A percentile compares a stretch with the other conserved stretches of the same genome.
Conservation (phyloP, 1,139 yeast genomes). For the Suhomyces anneliseae region DNA sequence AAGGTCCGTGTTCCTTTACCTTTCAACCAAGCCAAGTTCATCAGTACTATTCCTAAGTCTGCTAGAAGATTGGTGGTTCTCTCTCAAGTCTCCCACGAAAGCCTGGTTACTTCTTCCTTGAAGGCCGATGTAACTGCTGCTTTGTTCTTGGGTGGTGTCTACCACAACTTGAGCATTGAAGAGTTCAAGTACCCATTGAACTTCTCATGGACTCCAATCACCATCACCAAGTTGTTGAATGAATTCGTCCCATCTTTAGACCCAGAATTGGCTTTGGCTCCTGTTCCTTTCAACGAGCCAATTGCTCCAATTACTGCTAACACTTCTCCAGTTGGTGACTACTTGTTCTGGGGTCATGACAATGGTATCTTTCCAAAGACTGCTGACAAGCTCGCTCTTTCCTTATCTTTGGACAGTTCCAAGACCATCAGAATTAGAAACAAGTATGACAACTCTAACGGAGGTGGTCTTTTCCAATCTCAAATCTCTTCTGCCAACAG, state of each 20-base stretch:
- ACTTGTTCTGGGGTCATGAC: slow-evolving; percentile 69
- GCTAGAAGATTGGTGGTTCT: slow-evolving; percentile 64
- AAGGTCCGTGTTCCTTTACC: slow-evolving; percentile 80
- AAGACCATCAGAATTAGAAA: slow-evolving; percentile 57
- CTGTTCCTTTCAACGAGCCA: slow-evolving; percentile 1
- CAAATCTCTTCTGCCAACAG: slow-evolving; percentile 51
- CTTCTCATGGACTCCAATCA: slow-evolving; percentile 58
- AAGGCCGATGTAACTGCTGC: slow-evolving; percentile 76
- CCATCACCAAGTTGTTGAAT: slow-evolving; percentile 49
- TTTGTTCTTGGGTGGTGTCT: slow-evolving; percentile 54
- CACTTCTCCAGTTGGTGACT: slow-evolving; percentile 49
- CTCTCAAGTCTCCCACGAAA: slow-evolving; percentile 46
- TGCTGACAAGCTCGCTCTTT: slow-evolving; percentile 67
- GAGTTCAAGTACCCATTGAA: slow-evolving; percentile 54
- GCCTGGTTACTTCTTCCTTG: slow-evolving; percentile 40
- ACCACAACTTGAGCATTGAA: slow-evolving; percentile 38
- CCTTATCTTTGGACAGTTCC: slow-evolving; percentile 66
- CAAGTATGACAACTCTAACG: slow-evolving; percentile 70
- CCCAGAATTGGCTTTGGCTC: slow-evolving; percentile 23
- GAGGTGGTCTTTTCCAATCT: slow-evolving; percentile 85
- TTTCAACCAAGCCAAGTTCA: slow-evolving; percentile 63
- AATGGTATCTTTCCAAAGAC: slow-evolving; percentile 54
- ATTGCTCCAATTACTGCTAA: slow-evolving; percentile 31
- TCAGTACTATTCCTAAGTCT: slow-evolving; percentile 56
- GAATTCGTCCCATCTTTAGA: slow-evolving; percentile 42